Evolutionary conservation across 371 early-diverging fungal species (phyloP), one percentile per base, ranked within the genome.

Genomic region (Racocetra persica): DNA sequence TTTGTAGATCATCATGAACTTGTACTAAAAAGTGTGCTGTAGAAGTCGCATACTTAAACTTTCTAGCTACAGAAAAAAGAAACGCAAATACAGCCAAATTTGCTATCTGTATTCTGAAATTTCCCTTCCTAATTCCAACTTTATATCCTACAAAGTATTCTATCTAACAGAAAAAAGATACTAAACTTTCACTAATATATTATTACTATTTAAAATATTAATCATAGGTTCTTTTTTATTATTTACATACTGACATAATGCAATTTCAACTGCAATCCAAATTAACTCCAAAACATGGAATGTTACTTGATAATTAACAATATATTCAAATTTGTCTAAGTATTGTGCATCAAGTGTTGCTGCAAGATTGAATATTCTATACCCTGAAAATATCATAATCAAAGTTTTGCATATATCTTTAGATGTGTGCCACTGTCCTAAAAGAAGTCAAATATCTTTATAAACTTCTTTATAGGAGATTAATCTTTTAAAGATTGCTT

Each of bases 341-440:
- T 24, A 77, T 7, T 26, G 51, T 3, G 24, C 65, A 16, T 52
- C 77, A 45, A 77, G 63, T 36, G n/a, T 32, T 49, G 77, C 65
- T 45, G 77, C 52, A 2, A 77, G 20, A 63, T 63, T 49, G 28
- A 45, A 59, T 20, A 77, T 77, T 26, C 77, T 63, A 77, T 63
- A 77, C 0, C 77, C 65, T 6, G 63, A 49, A 32, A 77, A 77
- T 62, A 63, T 63, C 14, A 20, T 63, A 24, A 77, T 77, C 62
- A 77, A 26, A 4, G 65, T 20, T 49, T 24, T 77, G 14, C 65
- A 77, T 52, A 77, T 77, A 13, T 45, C 49, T 62, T 63, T 62
- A 4, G 77, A 77, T 45, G 24, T 76, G 11, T 76, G 77, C 77
- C 77, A 76, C 41, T 62, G 62, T 24, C 77, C 77, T 18, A 76